Evolutionary conservation across 2,329 filamentous ascomycete species (phyloP).

Genomic region (Penicillium sp.): DNA sequence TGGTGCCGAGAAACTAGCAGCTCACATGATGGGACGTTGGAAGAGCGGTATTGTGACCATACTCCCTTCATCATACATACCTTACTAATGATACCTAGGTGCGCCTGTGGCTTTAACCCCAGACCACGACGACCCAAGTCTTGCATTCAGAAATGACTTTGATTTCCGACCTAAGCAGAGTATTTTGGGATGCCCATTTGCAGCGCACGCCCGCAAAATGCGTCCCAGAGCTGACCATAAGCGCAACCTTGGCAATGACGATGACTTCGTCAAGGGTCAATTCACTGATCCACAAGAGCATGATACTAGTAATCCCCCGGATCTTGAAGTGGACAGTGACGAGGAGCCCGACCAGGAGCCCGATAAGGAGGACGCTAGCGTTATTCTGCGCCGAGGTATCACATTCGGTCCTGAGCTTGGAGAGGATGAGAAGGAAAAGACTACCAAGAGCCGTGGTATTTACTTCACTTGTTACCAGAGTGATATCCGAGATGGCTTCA

Average conservation of each 20-base stretch:
- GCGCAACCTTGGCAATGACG: constrained; percentile 25
- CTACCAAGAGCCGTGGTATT: constrained; percentile 40
- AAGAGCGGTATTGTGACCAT: constrained; percentile 32
- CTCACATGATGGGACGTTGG: constrained; percentile 49
- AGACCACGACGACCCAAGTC: constrained; percentile 31
- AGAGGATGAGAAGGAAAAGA: constrained; percentile 30
- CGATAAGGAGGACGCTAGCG: constrained; percentile 15
- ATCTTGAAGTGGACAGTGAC: constrained; percentile 4
- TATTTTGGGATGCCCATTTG: constrained; percentile 45
- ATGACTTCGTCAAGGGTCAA: constrained; percentile 8
- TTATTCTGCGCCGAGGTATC: constrained; percentile 50
- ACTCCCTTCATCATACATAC: not conserved
- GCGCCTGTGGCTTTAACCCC: not conserved
- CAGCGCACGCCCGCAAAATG: constrained; percentile 51
- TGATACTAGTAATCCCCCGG: constrained; percentile 1
- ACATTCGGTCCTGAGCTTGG: constrained; percentile 42
- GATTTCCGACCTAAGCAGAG: constrained; percentile 32
- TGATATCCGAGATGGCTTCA: constrained; percentile 39
- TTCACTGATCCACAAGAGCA: constrained; percentile 1
- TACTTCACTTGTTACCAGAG: constrained; percentile 51
- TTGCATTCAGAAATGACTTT: constrained; percentile 39
- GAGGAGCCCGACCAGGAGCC: not conserved
- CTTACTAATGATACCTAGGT: constrained; percentile 26
- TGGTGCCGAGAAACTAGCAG: constrained; percentile 39
- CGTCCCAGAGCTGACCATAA: constrained; percentile 43